phyloP scores from a whole-genome alignment of 108 stramenopile genomes.

The Parietichytrium sp. region DNA sequence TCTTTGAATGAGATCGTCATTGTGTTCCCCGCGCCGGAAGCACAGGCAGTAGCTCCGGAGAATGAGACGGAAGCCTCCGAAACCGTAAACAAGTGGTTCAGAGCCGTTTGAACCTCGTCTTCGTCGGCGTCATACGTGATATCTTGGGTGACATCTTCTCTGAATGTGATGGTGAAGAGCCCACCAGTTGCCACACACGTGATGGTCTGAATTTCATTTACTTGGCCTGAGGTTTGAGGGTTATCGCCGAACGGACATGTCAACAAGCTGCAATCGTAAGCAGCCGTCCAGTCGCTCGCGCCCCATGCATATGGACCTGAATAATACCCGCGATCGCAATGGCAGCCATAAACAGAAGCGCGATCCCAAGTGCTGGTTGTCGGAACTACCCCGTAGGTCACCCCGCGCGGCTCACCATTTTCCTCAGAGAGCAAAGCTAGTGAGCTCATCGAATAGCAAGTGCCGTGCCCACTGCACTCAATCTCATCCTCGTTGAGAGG shows the following conservation, averaged over 20 bases:
- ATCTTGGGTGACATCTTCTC: conserved; percentile 31
- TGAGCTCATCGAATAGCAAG: not conserved
- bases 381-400: not conserved
- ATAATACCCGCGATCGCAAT: conserved; percentile 44
- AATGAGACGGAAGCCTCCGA: conserved; percentile 24
- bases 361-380: conserved; percentile 34
- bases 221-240: conserved; percentile 54
- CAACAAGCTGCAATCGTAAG: conserved; percentile 50
- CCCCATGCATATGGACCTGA: conserved; percentile 1
- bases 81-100: not conserved
- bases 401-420: not conserved
- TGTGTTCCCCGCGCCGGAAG: not conserved
- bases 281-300: conserved; percentile 41
- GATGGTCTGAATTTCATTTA: conserved; percentile 61
- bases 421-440: not conserved
- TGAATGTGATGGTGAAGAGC: conserved; percentile 38
- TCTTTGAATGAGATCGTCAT: not conserved
- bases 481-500: not conserved
- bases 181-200: conserved; percentile 50
- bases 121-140: conserved; percentile 47
- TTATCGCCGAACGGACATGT: conserved; percentile 52
- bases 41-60: not conserved
- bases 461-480: not conserved
- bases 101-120: not conserved
- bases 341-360: conserved; percentile 45